A percentile compares a stretch with the other conserved stretches of the same genome.
Evolutionary conservation across 2,329 filamentous ascomycete genomes (phyloP).

Genomic region (Cyclaneusma minus): DNA sequence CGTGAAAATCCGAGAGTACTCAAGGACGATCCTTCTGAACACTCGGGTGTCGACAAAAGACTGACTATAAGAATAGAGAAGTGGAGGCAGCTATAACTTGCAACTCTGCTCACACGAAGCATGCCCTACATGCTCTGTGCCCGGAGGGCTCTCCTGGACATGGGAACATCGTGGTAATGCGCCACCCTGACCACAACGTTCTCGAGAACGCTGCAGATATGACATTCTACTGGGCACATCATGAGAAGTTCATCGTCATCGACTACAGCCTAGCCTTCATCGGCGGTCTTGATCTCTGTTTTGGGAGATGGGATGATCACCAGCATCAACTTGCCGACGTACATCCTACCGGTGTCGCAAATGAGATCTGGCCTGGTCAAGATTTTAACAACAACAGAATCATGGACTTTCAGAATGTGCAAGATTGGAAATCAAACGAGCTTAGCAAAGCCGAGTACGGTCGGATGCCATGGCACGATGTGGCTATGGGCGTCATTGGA

Average conservation of each 20-base stretch:
- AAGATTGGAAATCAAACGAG: constrained; percentile 88
- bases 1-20: constrained; percentile 12
- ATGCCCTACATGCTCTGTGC: constrained; percentile 64
- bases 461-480: constrained; percentile 97
- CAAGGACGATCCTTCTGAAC: not conserved
- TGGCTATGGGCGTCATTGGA: constrained; percentile 80
- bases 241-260: constrained; percentile 94
- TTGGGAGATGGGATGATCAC: constrained; percentile 81
- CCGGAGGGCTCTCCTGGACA: constrained; percentile 68
- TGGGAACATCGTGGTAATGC: constrained; percentile 78
- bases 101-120: constrained; percentile 86
- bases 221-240: constrained; percentile 96
- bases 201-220: constrained; percentile 89
- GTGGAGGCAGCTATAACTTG: constrained; percentile 70
- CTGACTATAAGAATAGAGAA: constrained; percentile 9
- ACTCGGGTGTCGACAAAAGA: not conserved
- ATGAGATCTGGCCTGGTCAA: constrained; percentile 87
- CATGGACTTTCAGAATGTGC: constrained; percentile 84
- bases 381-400: constrained; percentile 97
- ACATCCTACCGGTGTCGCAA: constrained; percentile 65
- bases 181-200: constrained; percentile 90
- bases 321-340: constrained; percentile 79
- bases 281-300: constrained; percentile 87
- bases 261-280: constrained; percentile 88
- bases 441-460: constrained; percentile 82